Evolutionary conservation across 2,329 filamentous ascomycete genomes (phyloP).

Genomic region (Fusarium buharicum): DNA sequence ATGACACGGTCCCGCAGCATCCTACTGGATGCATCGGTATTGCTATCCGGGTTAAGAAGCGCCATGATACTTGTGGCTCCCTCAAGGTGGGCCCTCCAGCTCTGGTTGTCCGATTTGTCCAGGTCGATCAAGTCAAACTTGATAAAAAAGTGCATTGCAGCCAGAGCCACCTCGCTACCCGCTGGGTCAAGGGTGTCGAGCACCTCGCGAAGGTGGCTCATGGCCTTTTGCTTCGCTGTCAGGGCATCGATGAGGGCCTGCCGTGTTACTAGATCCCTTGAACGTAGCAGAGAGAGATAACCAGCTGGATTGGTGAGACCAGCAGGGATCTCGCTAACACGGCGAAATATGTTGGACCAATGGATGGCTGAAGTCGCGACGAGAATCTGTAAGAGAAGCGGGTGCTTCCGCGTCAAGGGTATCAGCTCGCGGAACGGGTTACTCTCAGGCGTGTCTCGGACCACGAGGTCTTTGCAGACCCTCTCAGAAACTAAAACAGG

Average conservation of each 20-base stretch:
- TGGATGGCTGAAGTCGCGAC: slow-evolving; percentile 62
- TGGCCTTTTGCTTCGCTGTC: slow-evolving; percentile 59
- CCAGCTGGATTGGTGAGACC: slow-evolving; percentile 51
- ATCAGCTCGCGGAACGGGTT: slow-evolving; percentile 63
- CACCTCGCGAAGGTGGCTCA: slow-evolving; percentile 55
- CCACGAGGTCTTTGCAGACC: slow-evolving; percentile 65
- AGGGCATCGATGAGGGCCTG: slow-evolving; percentile 59
- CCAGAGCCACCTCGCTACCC: slow-evolving; percentile 59
- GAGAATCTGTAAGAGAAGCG: slow-evolving; percentile 60
- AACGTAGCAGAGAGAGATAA: slow-evolving; percentile 51
- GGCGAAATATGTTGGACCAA: slow-evolving; percentile 57
- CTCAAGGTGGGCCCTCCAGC: slow-evolving; percentile 60
- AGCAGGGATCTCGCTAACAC: slow-evolving; percentile 47
- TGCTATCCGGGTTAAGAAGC: slow-evolving; percentile 48
- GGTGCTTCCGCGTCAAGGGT: slow-evolving; percentile 57
- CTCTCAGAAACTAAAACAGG: slow-evolving; percentile 55
- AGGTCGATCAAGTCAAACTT: slow-evolving; percentile 63
- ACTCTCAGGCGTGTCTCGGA: slow-evolving; percentile 57
- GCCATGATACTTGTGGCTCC: slow-evolving; percentile 57
- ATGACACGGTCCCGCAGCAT: slow-evolving; percentile 58
- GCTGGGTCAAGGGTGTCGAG: slow-evolving; percentile 53
- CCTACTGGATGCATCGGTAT: slow-evolving; percentile 46
- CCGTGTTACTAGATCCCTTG: slow-evolving; percentile 52
- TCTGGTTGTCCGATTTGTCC: slow-evolving; percentile 53
- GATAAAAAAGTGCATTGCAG: slow-evolving; percentile 62